phyloP scores from a whole-genome alignment of 2,329 filamentous ascomycete species.

The Hymenoscyphus albidus region DNA sequence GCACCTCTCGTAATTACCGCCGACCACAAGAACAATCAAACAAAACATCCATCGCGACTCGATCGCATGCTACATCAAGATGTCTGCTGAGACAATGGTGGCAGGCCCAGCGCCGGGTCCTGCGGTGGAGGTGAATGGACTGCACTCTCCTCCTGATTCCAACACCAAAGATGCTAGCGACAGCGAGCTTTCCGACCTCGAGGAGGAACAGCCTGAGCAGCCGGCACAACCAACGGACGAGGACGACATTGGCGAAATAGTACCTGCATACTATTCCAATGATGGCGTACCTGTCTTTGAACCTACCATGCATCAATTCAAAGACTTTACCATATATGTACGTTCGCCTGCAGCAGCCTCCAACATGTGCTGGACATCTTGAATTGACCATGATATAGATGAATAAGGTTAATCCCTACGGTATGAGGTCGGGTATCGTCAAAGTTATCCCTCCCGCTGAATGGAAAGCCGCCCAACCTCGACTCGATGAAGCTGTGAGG shows the following conservation, averaged over 20 bases:
- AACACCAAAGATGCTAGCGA: constrained; percentile 58
- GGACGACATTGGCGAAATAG: constrained; percentile 71
- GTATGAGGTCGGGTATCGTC: constrained; percentile 96
- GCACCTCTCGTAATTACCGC: constrained; percentile 13
- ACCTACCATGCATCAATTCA: constrained; percentile 92
- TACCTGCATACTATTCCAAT: constrained; percentile 79
- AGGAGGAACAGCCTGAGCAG: constrained; percentile 34
- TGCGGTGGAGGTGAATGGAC: constrained; percentile 29
- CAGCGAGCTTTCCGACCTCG: constrained; percentile 64
- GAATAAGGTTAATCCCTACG: constrained; percentile 82
- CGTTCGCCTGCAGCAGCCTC: constrained; percentile 33
- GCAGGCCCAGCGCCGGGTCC: constrained; percentile 24
- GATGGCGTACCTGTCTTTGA: constrained; percentile 90
- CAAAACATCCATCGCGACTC: constrained; percentile 14
- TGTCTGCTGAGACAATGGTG: constrained; percentile 31
- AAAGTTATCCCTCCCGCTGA: constrained; percentile 92
- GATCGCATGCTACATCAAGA: constrained; percentile 29
- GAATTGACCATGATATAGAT: constrained; percentile 45
- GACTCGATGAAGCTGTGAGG: constrained; percentile 82
- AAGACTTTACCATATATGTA: constrained; percentile 89
- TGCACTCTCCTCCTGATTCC: constrained; percentile 62
- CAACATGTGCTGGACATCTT: neutral
- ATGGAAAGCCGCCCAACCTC: constrained; percentile 80
- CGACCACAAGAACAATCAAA: constrained; percentile 9
- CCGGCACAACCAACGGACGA: constrained; percentile 42